These are phyloP conservation scores for Colletotrichum tropicale DNA, from an alignment of 2,329 filamentous ascomycete genomes.

Conservation along the genomic window DNA sequence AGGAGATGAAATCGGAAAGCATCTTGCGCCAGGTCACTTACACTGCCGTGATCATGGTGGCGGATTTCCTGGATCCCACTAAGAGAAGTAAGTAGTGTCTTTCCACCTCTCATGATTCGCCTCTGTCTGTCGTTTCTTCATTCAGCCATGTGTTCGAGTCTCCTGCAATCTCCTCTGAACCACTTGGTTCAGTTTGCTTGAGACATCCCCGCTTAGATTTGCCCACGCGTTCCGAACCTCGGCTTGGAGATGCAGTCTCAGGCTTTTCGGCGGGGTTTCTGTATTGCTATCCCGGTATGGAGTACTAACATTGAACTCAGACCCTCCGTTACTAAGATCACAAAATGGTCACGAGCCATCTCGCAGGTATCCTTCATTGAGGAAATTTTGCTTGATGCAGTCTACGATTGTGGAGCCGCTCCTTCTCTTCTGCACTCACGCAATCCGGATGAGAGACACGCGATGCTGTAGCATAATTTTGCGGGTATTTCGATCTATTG, in stretches of 20 bases:
- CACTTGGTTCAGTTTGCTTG: background rate
- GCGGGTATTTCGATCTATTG: constrained; percentile 82
- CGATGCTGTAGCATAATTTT: constrained; percentile 86
- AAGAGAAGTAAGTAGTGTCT: constrained; percentile 58
- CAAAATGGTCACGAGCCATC: constrained; percentile 30
- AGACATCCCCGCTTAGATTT: background rate
- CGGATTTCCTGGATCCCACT: constrained; percentile 82
- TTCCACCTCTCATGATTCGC: background rate
- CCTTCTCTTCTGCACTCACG: constrained; percentile 89
- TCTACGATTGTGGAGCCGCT: constrained; percentile 84
- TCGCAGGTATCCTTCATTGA: constrained; percentile 63
- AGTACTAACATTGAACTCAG: constrained; percentile 22
- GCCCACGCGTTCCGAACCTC: background rate
- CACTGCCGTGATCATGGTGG: constrained; percentile 89
- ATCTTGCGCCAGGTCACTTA: constrained; percentile 92
- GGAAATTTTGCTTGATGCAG: constrained; percentile 82
- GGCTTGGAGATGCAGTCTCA: background rate
- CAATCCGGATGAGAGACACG: constrained; percentile 86
- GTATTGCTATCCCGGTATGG: background rate
- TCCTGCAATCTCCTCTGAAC: background rate
- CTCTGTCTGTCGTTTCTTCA: background rate
- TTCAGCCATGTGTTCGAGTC: background rate
- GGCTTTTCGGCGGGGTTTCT: background rate
- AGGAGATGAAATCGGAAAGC: constrained; percentile 98
- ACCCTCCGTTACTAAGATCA: constrained; percentile 33